Conservation (phyloP, 805 yeast species). For the Candida insectorum region DNA sequence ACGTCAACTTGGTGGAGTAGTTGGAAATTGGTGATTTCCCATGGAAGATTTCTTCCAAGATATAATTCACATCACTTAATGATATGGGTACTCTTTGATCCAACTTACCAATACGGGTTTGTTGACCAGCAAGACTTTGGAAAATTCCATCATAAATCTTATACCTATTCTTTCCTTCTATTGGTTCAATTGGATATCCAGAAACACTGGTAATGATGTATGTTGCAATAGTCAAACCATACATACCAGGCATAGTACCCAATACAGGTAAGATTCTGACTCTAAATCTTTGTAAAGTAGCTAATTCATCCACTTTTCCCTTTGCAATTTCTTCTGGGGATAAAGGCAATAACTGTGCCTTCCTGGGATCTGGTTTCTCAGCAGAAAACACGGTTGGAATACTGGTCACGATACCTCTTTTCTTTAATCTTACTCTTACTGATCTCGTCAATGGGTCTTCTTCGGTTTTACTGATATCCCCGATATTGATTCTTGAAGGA, state of each 20-base stretch:
- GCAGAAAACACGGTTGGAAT: constrained; percentile 89
- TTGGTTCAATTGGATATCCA: constrained; percentile 87
- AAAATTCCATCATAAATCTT: constrained; percentile 81
- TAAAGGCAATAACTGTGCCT: constrained; percentile 82
- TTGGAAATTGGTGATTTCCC: constrained; percentile 90
- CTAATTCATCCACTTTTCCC: constrained; percentile 82
- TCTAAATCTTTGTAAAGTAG: constrained; percentile 85
- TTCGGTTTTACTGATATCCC: constrained; percentile 84
- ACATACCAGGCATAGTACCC: constrained; percentile 96
- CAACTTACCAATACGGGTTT: constrained; percentile 66
- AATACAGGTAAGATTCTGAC: constrained; percentile 93
- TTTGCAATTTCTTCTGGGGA: constrained; percentile 76
- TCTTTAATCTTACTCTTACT: constrained; percentile 79
- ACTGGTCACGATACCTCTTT: constrained; percentile 69
- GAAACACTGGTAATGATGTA: constrained; percentile 74
- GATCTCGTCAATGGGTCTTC: constrained; percentile 92
- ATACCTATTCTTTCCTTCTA: constrained; percentile 84
- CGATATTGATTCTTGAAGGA: constrained; percentile 84
- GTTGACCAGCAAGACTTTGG: constrained; percentile 84
- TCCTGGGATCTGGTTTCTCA: constrained; percentile 94
- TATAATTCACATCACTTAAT: constrained; percentile 69
- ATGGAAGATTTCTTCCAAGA: constrained; percentile 87
- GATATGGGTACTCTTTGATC: constrained; percentile 78
- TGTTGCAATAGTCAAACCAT: constrained; percentile 88
- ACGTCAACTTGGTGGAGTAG: constrained; percentile 71